A percentile compares a stretch with the other conserved stretches of the same genome.
Conservation (phyloP, 345 rosid species). For the Salix udensis region DNA sequence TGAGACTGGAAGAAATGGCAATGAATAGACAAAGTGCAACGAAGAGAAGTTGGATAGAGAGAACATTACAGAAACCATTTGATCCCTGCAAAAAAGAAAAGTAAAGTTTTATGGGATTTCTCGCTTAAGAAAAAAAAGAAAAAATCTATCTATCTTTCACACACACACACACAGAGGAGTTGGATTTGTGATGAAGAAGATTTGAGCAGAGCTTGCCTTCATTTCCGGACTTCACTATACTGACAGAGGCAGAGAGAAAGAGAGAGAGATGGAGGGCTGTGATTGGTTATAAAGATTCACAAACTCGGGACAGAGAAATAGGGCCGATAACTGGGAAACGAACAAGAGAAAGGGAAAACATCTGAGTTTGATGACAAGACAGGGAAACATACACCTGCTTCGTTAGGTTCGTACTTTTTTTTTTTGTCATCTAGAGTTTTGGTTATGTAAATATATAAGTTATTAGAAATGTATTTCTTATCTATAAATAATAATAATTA, state of each 20-base stretch:
- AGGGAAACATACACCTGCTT: not conserved
- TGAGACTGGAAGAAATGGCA: slow-evolving; percentile 22
- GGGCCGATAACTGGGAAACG: not conserved
- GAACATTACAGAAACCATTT: not conserved
- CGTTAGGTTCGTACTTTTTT: not conserved
- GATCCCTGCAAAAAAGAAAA: slow-evolving; percentile 14
- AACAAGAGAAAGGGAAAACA: not conserved
- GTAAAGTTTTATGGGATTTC: not conserved
- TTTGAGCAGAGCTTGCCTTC: slow-evolving; percentile 9
- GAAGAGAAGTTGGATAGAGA: slow-evolving; percentile 6
- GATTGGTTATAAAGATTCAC: not conserved
- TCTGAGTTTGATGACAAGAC: not conserved
- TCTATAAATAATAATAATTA: not conserved
- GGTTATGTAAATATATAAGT: not conserved
- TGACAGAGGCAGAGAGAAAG: not conserved
- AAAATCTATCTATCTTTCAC: not conserved
- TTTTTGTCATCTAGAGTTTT: not conserved
- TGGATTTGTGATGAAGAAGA: not conserved
- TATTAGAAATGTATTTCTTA: not conserved
- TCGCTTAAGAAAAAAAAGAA: not conserved
- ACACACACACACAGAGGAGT: no score
- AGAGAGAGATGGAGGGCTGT: not conserved
- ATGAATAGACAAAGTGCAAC: slow-evolving; percentile 9
- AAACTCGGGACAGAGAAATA: not conserved
- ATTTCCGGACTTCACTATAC: slow-evolving; percentile 2